phyloP scores from a whole-genome alignment of 306 rosid species.

The Vachellia collinsii region DNA sequence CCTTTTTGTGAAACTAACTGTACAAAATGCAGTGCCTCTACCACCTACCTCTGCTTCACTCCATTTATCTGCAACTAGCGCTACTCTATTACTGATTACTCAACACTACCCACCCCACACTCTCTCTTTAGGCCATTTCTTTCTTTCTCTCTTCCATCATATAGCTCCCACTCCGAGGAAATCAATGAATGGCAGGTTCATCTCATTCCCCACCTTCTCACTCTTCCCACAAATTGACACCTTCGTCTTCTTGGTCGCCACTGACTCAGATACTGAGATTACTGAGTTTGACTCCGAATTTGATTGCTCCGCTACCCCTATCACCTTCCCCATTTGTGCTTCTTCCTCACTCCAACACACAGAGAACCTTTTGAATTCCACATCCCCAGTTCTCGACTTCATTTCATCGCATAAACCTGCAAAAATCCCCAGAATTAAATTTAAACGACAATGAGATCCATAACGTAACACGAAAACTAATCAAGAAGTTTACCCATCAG shows the following conservation, averaged over 20 bases:
- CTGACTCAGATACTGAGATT: slow-evolving; percentile 73
- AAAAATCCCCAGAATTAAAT: slow-evolving; percentile 14
- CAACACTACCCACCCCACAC: slow-evolving; percentile 8
- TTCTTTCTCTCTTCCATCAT: slow-evolving; percentile 26
- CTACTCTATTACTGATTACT: slow-evolving; percentile 2
- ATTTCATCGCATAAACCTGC: slow-evolving; percentile 42
- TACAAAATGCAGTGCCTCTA: slow-evolving; percentile 48
- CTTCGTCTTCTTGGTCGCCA: slow-evolving; percentile 51
- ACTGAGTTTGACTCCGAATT: slow-evolving; percentile 84
- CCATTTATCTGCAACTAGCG: slow-evolving; percentile 30
- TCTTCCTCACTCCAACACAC: slow-evolving; percentile 17
- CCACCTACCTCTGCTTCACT: slow-evolving; percentile 33
- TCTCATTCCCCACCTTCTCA: slow-evolving; percentile 36
- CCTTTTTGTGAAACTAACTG: slow-evolving; percentile 58
- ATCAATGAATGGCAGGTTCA: slow-evolving; percentile 70
- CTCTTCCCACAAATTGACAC: slow-evolving; percentile 50
- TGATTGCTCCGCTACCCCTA: slow-evolving; percentile 48
- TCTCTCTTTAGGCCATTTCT: neutral
- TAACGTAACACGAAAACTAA: neutral
- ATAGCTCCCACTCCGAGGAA: slow-evolving; percentile 88
- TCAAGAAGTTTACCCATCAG: slow-evolving; percentile 41
- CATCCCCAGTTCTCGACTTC: slow-evolving; percentile 22
- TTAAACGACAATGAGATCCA: neutral
- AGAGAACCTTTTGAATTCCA: slow-evolving; percentile 39
- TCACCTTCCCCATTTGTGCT: slow-evolving; percentile 27